A percentile compares a stretch with the other conserved stretches of the same genome.
Conservation (phyloP, 148 eudicot species). For the Nyssa sinensis region DNA sequence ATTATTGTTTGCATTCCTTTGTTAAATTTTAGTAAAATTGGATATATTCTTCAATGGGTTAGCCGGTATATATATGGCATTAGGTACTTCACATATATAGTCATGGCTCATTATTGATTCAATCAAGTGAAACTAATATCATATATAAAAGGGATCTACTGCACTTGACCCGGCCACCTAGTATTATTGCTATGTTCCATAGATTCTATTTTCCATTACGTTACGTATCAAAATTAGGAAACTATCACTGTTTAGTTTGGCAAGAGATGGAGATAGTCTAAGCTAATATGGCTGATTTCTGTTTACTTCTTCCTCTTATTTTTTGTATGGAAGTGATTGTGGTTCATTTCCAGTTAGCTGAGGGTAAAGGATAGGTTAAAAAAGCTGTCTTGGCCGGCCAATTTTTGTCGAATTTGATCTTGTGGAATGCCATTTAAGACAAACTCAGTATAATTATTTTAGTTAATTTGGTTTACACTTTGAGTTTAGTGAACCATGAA, state of each 20-base stretch:
- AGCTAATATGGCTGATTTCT: background rate
- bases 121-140: too few species aligned
- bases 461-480: conserved; percentile 9
- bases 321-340: background rate
- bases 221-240: too few species aligned
- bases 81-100: background rate
- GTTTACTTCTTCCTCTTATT: background rate
- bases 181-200: too few species aligned
- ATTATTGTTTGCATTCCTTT: background rate
- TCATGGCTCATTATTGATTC: background rate
- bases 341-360: background rate
- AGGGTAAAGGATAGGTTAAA: conserved; percentile 30
- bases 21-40: background rate
- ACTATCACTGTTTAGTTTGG: background rate
- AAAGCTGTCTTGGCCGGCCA: conserved; percentile 41
- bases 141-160: too few species aligned
- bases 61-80: background rate
- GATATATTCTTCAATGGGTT: background rate
- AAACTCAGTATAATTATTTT: conserved; percentile 12
- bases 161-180: too few species aligned
- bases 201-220: too few species aligned
- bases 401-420: conserved; percentile 23
- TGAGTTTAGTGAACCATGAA: conserved; percentile 18
- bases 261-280: background rate
- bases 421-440: conserved; percentile 25